Base-by-base conservation (phyloP, 2,329 filamentous ascomycete genomes). In the Cryphonectria japonica region DNA sequence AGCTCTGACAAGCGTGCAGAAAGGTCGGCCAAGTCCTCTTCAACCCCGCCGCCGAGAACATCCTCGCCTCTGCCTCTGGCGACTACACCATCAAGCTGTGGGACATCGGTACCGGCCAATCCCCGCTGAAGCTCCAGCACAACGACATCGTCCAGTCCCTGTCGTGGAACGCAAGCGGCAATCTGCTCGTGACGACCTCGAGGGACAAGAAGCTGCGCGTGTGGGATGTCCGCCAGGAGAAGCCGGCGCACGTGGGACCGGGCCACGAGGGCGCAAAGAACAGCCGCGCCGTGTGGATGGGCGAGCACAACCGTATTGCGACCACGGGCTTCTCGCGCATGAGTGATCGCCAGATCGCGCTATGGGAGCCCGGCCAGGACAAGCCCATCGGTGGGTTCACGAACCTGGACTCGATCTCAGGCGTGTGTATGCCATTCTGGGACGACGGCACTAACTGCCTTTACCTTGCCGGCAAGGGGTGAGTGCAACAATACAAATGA, bases 391-490 rank as follows among this genome's bases (percentile, higher is more conserved):
- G 93, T 66, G 95, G 94, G 22, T 98, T 98, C 84, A 91, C 89
- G 77, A 92, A 93, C 76, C 88, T 99, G 65, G 96, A 99, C 83
- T 97, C 94, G 63, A 97, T 97, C 78, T 98, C 95, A 62, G 96
- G 96, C 80, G 95, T 99, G 72, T 97, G 94, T 87, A 98, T 99
- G 93, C 96, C 96, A 43, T 98, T 99, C 88, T 99, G 96, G 96
- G 96, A 60, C 80, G 95, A 98, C 73, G 94, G 95, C 73, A 97
- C 93, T 67, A 94, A 96, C 83, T 97, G 94, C 80, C 86, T 99
- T 78, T 99, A 98, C 83, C 88, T 99, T 79, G 96, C 96, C 77
- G 96, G 96, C 80, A 98, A 98, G 86, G 96, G 95, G 93, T 95
- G 83, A 85, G 92, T 83, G 50, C 3, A 41, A 41, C 37, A 39